phyloP scores from a whole-genome alignment of 371 early-diverging fungal genomes.

The Encephalitozoon hellem region DNA sequence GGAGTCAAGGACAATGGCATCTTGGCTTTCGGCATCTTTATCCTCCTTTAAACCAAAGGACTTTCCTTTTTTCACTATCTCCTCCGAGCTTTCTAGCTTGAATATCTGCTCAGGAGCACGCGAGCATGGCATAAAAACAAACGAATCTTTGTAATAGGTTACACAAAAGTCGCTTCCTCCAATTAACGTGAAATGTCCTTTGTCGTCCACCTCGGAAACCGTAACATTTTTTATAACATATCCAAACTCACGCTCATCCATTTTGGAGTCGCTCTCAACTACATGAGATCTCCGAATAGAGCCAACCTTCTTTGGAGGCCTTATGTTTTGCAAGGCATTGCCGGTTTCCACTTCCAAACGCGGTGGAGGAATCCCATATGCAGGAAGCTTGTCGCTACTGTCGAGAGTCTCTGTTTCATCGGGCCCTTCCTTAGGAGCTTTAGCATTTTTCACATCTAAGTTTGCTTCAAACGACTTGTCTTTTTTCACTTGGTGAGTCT shows the following conservation, averaged over 20 bases:
- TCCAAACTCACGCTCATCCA: constrained; percentile 20
- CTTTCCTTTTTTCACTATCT: constrained; percentile 19
- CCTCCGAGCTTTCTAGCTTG: constrained; percentile 33
- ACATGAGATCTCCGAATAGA: neutral
- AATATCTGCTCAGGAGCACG: constrained; percentile 32
- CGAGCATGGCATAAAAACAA: constrained; percentile 42
- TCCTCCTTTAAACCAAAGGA: neutral
- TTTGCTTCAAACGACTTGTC: neutral
- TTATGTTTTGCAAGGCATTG: neutral
- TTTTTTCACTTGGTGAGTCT: neutral
- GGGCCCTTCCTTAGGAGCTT: neutral
- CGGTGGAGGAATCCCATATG: too few relatives aligned
- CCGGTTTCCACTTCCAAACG: neutral
- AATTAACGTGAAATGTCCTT: constrained; percentile 26
- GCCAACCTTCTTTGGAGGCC: neutral
- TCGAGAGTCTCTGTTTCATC: neutral
- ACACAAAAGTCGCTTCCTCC: constrained; percentile 31
- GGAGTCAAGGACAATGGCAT: neutral
- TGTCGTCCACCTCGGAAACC: neutral
- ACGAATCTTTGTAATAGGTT: constrained; percentile 40
- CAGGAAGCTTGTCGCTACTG: neutral
- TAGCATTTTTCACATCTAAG: neutral
- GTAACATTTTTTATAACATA: constrained; percentile 6
- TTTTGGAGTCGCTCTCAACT: constrained; percentile 39
- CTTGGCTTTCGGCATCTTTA: neutral